Conservation (phyloP, 495 filamentous ascomycete species). For the Aspergillus asperescens region DNA sequence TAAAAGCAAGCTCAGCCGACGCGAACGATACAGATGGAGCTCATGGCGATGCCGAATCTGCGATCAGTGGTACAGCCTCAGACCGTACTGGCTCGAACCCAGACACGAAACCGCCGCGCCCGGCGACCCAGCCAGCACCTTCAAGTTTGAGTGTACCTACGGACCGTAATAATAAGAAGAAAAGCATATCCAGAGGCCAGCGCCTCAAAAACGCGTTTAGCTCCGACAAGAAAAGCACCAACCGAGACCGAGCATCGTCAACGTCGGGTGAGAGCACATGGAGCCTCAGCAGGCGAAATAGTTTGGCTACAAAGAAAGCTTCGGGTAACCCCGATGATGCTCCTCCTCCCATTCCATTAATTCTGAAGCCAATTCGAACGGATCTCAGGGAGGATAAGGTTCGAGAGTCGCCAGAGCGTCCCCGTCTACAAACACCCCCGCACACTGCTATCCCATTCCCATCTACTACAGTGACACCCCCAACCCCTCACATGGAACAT, state of each 20-base stretch:
- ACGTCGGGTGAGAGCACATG: slow-evolving; percentile 33
- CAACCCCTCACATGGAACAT: slow-evolving; percentile 37
- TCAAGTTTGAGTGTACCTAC: slow-evolving; percentile 32
- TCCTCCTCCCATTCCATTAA: slow-evolving; percentile 19
- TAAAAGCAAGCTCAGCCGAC: slow-evolving; percentile 53
- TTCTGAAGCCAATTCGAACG: slow-evolving; percentile 36
- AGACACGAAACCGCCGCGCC: slow-evolving; percentile 19
- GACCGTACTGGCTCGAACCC: slow-evolving; percentile 23
- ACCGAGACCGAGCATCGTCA: slow-evolving; percentile 37
- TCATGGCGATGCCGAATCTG: slow-evolving; percentile 28
- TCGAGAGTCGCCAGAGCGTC: slow-evolving; percentile 16
- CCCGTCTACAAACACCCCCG: slow-evolving; percentile 41
- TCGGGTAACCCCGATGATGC: slow-evolving; percentile 23
- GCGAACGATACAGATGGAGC: slow-evolving; percentile 21
- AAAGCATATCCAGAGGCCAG: slow-evolving; percentile 39
- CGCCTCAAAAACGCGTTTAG: slow-evolving; percentile 45
- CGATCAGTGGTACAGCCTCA: slow-evolving; percentile 27
- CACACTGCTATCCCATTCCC: slow-evolving; percentile 40
- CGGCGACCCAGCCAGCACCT: slow-evolving; percentile 22
- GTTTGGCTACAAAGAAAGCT: slow-evolving; percentile 36
- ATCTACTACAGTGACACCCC: slow-evolving; percentile 51
- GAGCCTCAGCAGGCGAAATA: slow-evolving; percentile 33
- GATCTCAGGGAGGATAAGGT: slow-evolving; percentile 29
- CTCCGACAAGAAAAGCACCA: slow-evolving; percentile 38
- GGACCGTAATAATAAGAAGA: slow-evolving; percentile 30